Base-by-base conservation (phyloP, 495 filamentous ascomycete species). In the Aspergillus steynii region DNA sequence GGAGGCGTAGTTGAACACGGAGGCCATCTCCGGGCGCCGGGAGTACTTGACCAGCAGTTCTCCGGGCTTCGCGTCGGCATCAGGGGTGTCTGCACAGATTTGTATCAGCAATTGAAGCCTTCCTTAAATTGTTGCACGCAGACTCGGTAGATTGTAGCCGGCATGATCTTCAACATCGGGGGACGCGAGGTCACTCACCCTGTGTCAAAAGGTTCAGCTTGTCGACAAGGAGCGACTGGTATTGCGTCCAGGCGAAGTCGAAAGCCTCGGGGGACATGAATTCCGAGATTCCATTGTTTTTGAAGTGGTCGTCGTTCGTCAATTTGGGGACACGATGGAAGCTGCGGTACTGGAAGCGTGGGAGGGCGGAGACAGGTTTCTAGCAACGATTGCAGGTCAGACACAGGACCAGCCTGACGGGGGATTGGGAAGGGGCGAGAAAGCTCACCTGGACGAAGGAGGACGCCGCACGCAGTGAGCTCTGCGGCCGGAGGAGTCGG, bases 1-100 rank as follows among this genome's bases (percentile, higher is more conserved):
- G 62, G 88, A 93, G 71, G 95, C 95, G 69, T 94, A 85, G 82
- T 99, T 99, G 85, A 99, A 99, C 63, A 89, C 78, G 60, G 85
- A 77, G 48, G 96, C 95, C 62, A 82, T 78, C 57, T 84, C 79
- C 34, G 93, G 85, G 61, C 94, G 85, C 67, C 92, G 89, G 53
- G 95, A 91, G 65, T 88, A 88, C 61, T 83, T 80, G 70, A 96
- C 77, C 67, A 92, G 69, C 73, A 96, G 85, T 37, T 86, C 77
- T 77, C 90, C 85, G 32, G 85, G 72, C 34, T 82, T 74, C 60
- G 78, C 69, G 62, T 83, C 71, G 60, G 83, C 83, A 65, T 83
- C 83, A 2, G 85, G 78, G 59, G 85, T 88, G 61, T 85, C 78
- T 81, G 50, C 8, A 50, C 14, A 34, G 14, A 20, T 4, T 5